Percentiles rank a stretch among this genome's conserved stretches.
Evolutionary conservation across 2,329 filamentous ascomycete species (phyloP).

Genomic region (Hypoxylon rubiginosum): DNA sequence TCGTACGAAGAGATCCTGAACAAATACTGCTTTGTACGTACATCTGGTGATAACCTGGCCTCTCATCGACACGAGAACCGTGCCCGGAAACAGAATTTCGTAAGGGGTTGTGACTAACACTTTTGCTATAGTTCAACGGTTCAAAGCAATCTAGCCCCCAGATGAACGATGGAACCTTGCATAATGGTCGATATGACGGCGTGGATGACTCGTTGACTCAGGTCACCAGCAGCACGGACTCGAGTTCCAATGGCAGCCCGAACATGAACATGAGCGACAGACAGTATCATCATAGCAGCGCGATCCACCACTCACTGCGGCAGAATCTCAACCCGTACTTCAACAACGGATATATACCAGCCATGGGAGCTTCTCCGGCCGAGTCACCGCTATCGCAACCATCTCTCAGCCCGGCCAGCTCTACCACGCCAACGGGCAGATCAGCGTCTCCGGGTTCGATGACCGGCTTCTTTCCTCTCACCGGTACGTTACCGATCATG

Average conservation of each 20-base stretch:
- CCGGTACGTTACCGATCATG: slow-evolving; percentile 55
- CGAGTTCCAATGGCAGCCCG: slow-evolving; percentile 57
- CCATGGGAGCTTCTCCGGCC: slow-evolving; percentile 53
- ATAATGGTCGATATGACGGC: slow-evolving; percentile 60
- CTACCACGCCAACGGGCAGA: slow-evolving; percentile 54
- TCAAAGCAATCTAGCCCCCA: slow-evolving; percentile 69
- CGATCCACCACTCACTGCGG: slow-evolving; percentile 60
- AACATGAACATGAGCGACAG: slow-evolving; percentile 52
- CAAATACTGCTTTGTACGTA: slow-evolving; percentile 99
- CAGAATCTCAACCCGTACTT: slow-evolving; percentile 56
- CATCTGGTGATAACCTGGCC: slow-evolving; percentile 51
- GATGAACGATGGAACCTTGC: slow-evolving; percentile 63
- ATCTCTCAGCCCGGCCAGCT: slow-evolving; percentile 51
- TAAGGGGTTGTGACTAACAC: slow-evolving; percentile 43
- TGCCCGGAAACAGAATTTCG: slow-evolving; percentile 22
- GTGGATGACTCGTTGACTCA: slow-evolving; percentile 53
- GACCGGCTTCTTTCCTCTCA: slow-evolving; percentile 60
- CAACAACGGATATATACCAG: slow-evolving; percentile 48
- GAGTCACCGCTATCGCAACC: slow-evolving; percentile 52
- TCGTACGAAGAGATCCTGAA: slow-evolving; percentile 97
- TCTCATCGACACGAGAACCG: slow-evolving; percentile 36
- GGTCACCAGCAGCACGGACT: slow-evolving; percentile 54
- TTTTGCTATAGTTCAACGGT: slow-evolving; percentile 66
- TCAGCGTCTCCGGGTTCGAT: slow-evolving; percentile 62
- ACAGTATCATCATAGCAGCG: slow-evolving; percentile 50